Percentiles rank a stretch among this genome's conserved stretches.
phyloP scores from a whole-genome alignment of 805 yeast genomes.

The Yamadazyma sp. region DNA sequence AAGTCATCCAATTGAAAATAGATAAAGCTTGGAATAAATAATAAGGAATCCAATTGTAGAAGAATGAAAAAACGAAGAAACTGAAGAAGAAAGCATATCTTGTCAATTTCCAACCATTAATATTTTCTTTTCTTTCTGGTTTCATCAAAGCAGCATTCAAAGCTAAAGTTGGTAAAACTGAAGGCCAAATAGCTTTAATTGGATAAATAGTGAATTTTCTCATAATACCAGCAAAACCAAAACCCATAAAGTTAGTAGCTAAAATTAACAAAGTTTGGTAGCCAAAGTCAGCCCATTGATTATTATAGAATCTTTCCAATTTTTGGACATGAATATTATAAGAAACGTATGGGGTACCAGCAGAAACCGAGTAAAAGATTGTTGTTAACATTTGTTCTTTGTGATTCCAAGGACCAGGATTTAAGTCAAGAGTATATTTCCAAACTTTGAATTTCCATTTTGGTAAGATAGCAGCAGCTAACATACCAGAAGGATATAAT shows the following conservation, averaged over 20 bases:
- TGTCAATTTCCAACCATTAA: conserved; percentile 31
- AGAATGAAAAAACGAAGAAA: conserved; percentile 18
- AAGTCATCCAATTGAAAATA: conserved; percentile 27
- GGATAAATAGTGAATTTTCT: conserved; percentile 46
- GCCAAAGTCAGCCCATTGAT: conserved; percentile 25
- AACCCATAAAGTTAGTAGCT: conserved; percentile 26
- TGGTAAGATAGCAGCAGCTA: conserved; percentile 40
- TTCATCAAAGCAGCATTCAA: conserved; percentile 23
- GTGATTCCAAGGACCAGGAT: conserved; percentile 64
- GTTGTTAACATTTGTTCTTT: conserved; percentile 56
- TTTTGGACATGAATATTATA: conserved; percentile 23
- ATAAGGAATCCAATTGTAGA: conserved; percentile 29
- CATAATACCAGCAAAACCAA: conserved; percentile 29
- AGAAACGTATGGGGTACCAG: conserved; percentile 20
- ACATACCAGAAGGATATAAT: conserved; percentile 41
- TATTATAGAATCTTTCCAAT: conserved; percentile 19
- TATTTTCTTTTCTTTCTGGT: conserved; percentile 23
- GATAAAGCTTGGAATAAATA: conserved; percentile 25
- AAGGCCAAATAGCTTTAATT: conserved; percentile 52
- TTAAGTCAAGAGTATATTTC: conserved; percentile 41
- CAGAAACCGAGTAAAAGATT: conserved; percentile 31
- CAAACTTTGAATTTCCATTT: conserved; percentile 25
- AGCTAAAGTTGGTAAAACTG: conserved; percentile 27
- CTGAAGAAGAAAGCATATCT: conserved; percentile 33
- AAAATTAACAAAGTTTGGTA: conserved; percentile 22